Evolutionary conservation across 495 filamentous ascomycete species (phyloP).

Genomic region (Neohortaea acidophila): DNA sequence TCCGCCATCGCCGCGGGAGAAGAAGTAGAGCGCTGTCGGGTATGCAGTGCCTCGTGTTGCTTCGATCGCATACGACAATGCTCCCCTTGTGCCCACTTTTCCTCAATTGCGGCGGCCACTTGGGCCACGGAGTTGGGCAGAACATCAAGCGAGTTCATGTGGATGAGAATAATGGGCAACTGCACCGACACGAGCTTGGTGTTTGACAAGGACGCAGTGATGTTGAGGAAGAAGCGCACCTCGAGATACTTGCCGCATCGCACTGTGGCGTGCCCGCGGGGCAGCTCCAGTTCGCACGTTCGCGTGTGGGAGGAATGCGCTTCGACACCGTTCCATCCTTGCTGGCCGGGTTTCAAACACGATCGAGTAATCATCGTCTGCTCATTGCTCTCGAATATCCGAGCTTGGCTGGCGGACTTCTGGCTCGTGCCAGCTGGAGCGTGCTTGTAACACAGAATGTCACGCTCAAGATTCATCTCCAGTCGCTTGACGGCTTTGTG

Average conservation of each 20-base stretch:
- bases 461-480: conserved; percentile 34
- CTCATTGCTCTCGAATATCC: conserved; percentile 37
- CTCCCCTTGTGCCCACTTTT: conserved; percentile 24
- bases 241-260: conserved; percentile 36
- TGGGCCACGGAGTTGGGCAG: conserved; percentile 42
- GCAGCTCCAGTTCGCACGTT: conserved; percentile 38
- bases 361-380: conserved; percentile 29
- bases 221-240: conserved; percentile 39
- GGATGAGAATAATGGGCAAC: conserved; percentile 39
- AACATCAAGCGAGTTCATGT: conserved; percentile 47
- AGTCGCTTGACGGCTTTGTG: conserved; percentile 33
- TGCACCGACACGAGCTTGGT: conserved; percentile 37
- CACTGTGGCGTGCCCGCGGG: conserved; percentile 35
- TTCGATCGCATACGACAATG: conserved; percentile 6
- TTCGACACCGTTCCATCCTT: conserved; percentile 32
- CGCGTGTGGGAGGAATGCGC: conserved; percentile 33
- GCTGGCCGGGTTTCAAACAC: conserved; percentile 27
- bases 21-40: conserved; percentile 11
- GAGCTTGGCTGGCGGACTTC: conserved; percentile 33
- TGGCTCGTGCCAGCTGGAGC: conserved; percentile 35
- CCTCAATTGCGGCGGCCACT: conserved; percentile 41
- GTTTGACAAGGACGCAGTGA: conserved; percentile 30
- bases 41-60: background rate
- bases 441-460: conserved; percentile 35
- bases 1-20: conserved; percentile 4